Conservation (phyloP, 139 green algal species). For the Nannochloris sp. region DNA sequence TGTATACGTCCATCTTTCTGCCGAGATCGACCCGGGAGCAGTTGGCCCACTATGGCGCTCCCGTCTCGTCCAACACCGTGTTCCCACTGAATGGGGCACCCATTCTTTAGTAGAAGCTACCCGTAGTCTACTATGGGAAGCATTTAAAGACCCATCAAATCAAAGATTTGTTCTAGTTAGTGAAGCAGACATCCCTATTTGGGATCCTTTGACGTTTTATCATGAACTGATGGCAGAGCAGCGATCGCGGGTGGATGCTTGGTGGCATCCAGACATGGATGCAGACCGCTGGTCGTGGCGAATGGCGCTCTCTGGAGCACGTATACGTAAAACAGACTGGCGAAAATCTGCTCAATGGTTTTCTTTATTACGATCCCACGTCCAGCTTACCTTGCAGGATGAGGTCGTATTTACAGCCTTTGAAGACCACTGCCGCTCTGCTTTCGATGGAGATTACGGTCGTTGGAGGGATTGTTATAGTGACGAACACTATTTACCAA, state of each 20-base stretch:
- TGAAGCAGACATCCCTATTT: constrained; percentile 32
- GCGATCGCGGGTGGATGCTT: not conserved
- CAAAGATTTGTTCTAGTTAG: constrained; percentile 38
- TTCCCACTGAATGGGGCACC: constrained; percentile 2
- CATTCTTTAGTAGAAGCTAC: constrained; percentile 13
- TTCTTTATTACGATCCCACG: constrained; percentile 16
- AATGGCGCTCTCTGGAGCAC: not conserved
- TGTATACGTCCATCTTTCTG: constrained; percentile 22
- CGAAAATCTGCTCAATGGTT: constrained; percentile 28
- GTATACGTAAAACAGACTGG: constrained; percentile 8
- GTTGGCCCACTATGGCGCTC: not conserved
- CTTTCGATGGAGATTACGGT: constrained; percentile 7
- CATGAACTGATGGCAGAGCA: constrained; percentile 18
- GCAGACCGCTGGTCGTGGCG: not conserved
- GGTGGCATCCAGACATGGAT: not conserved
- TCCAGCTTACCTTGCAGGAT: constrained; percentile 7
- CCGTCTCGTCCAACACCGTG: not conserved
- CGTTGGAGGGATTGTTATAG: constrained; percentile 4
- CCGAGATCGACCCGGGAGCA: not conserved
- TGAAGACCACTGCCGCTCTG: constrained; percentile 1
- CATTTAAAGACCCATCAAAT: constrained; percentile 34
- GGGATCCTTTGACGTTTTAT: constrained; percentile 30
- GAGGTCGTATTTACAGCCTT: constrained; percentile 3
- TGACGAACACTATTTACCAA: constrained; percentile 21
- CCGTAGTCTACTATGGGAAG: constrained; percentile 21